Evolutionary conservation across 1,139 yeast species (phyloP).

Genomic region (Protomyces arabidopsidicola): DNA sequence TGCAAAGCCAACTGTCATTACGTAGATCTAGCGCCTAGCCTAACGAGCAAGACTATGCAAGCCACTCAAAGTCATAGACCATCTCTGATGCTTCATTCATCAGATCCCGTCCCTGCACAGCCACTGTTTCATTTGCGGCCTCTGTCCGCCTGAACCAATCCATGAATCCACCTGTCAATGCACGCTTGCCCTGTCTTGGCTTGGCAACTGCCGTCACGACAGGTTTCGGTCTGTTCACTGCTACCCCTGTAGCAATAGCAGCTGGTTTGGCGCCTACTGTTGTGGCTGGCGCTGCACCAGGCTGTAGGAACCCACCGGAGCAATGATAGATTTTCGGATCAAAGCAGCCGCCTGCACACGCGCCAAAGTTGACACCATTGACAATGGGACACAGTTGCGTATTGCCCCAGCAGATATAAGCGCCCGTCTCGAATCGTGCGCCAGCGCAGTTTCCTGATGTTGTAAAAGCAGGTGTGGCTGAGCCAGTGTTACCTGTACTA

Average conservation of each 20-base stretch:
- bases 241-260: not conserved
- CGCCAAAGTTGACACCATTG: slow-evolving; percentile 4
- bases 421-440: slow-evolving; percentile 1
- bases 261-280: not conserved
- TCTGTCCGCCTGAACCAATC: not conserved
- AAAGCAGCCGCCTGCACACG: slow-evolving; percentile 14
- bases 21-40: slow-evolving; percentile 43
- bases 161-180: not conserved
- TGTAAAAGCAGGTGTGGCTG: slow-evolving; percentile 1
- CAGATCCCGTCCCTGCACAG: not conserved
- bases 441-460: slow-evolving; percentile 15
- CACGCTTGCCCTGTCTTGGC: not conserved
- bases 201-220: not conserved
- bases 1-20: slow-evolving; percentile 82
- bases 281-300: slow-evolving; percentile 1
- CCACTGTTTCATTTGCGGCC: not conserved
- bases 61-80: not conserved
- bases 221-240: not conserved
- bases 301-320: slow-evolving; percentile 7
- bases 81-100: not conserved
- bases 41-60: not conserved
- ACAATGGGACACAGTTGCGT: slow-evolving; percentile 7
- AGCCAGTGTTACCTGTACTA: not conserved
- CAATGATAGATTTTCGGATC: slow-evolving; percentile 11
- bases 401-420: slow-evolving; percentile 18